These are phyloP conservation scores for Globisporangium yorkense DNA, from an alignment of 352 stramenopile genomes.

Conservation along the genomic window DNA sequence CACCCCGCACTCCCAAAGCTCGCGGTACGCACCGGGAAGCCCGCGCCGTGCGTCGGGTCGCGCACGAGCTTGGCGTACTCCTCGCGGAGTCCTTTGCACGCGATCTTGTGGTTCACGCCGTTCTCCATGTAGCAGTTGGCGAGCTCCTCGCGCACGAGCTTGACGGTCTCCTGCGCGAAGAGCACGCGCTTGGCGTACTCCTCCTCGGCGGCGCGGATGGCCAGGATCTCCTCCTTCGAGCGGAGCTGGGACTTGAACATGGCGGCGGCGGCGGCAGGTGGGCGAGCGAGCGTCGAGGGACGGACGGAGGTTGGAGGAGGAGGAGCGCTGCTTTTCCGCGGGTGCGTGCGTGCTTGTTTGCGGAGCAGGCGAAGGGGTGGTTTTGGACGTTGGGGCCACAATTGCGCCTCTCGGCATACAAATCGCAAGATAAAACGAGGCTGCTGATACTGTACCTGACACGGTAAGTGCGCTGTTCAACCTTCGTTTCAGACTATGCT, in stretches of 20 bases:
- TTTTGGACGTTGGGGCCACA: slow-evolving; percentile 14
- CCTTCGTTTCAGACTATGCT: neutral
- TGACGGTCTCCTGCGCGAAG: slow-evolving; percentile 73
- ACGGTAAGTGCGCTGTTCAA: slow-evolving; percentile 8
- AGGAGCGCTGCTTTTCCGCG: slow-evolving; percentile 8
- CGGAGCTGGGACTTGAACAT: slow-evolving; percentile 72
- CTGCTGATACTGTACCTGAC: neutral
- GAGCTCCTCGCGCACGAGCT: slow-evolving; percentile 82
- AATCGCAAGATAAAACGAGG: slow-evolving; percentile 8
- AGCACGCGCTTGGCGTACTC: slow-evolving; percentile 72
- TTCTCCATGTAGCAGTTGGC: slow-evolving; percentile 86
- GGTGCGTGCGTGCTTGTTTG: neutral
- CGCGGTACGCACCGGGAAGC: slow-evolving; percentile 41
- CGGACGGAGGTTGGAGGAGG: neutral
- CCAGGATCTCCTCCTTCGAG: slow-evolving; percentile 80
- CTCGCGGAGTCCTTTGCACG: slow-evolving; percentile 75
- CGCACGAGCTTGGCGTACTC: slow-evolving; percentile 79
- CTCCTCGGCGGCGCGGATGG: slow-evolving; percentile 65
- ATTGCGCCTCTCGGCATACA: slow-evolving; percentile 13
- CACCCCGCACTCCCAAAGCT: neutral
- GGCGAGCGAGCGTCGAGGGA: neutral
- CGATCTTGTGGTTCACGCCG: slow-evolving; percentile 86
- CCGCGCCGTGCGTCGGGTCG: slow-evolving; percentile 72
- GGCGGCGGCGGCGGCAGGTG: neutral
- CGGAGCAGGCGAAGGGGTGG: slow-evolving; percentile 5